Evolutionary conservation across 306 rosid species (phyloP).

Genomic region (Dryas octopetala): DNA sequence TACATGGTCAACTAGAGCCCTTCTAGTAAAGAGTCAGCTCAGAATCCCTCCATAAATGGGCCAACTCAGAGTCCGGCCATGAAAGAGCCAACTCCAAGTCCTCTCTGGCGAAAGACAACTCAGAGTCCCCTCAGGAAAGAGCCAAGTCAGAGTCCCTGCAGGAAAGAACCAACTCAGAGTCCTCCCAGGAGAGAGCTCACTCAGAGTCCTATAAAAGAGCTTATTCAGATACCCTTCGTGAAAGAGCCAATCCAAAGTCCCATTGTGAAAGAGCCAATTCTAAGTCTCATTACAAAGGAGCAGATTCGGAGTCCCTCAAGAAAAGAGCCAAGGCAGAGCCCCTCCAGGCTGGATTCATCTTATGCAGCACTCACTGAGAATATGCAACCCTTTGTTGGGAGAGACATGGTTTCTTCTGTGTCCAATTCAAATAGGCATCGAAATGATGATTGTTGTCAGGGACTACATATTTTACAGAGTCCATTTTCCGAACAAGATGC

Average conservation of each 20-base stretch:
- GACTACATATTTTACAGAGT: constrained; percentile 32
- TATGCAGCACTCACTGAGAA: constrained; percentile 28
- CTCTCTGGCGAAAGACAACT: constrained; percentile 1
- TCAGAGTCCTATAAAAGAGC: constrained; percentile 35
- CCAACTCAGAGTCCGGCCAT: constrained; percentile 22
- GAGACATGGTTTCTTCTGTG: constrained; percentile 28
- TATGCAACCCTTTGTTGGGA: constrained; percentile 18
- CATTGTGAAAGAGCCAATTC: constrained; percentile 26
- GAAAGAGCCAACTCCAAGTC: constrained; percentile 21
- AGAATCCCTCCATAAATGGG: constrained; percentile 32
- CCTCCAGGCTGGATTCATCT: constrained; percentile 31
- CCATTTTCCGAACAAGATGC: constrained; percentile 30
- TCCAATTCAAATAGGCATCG: constrained; percentile 30
- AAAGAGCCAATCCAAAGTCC: constrained; percentile 23
- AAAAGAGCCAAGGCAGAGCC: constrained; percentile 36
- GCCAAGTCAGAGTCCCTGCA: constrained; percentile 30
- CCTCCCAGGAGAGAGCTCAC: constrained; percentile 26
- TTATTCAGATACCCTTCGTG: constrained; percentile 18
- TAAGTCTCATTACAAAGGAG: constrained; percentile 28
- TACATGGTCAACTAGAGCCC: constrained; percentile 33
- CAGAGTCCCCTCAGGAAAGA: constrained; percentile 3
- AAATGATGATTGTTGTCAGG: constrained; percentile 29
- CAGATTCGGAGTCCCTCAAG: constrained; percentile 20
- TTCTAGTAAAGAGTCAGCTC: constrained; percentile 18
- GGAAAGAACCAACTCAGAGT: constrained; percentile 32